Conservation (phyloP, 1,284 basidiomycete species). For the Dichomitus squalens region DNA sequence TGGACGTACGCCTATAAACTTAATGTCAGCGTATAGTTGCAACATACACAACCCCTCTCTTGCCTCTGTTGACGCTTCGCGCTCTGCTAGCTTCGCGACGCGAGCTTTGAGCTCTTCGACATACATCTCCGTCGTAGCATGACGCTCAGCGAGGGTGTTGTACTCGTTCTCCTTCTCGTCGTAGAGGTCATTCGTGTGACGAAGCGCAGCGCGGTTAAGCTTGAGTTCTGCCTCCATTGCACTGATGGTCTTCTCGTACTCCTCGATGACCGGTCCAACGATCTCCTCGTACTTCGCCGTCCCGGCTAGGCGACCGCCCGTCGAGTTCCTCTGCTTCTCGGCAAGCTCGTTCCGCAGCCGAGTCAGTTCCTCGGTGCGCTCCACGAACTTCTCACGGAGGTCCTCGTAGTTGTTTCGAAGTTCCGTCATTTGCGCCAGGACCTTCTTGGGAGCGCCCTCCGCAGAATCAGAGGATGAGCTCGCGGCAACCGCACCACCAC, state of each 20-base stretch:
- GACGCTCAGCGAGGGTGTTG: conserved; percentile 62
- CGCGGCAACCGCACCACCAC: conserved; percentile 38
- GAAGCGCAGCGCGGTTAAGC: conserved; percentile 85
- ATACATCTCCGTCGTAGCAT: conserved; percentile 82
- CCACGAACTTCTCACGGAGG: conserved; percentile 81
- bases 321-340: conserved; percentile 60
- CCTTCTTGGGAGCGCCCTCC: conserved; percentile 70
- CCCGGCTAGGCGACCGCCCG: conserved; percentile 62
- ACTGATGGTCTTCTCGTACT: conserved; percentile 97
- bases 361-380: conserved; percentile 87
- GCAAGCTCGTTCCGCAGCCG: conserved; percentile 75
- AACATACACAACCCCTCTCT: conserved; percentile 20
- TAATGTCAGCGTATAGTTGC: conserved; percentile 11
- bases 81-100: conserved; percentile 81
- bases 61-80: conserved; percentile 91
- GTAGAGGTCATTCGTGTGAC: conserved; percentile 89
- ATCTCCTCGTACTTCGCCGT: conserved; percentile 92
- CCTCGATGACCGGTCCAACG: conserved; percentile 96
- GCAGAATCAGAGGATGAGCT: conserved; percentile 15
- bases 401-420: conserved; percentile 84
- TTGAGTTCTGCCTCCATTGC: conserved; percentile 94
- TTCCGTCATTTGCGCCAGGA: conserved; percentile 75
- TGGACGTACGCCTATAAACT: conserved; percentile 78
- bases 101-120: conserved; percentile 84
- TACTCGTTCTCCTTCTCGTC: conserved; percentile 88